Evolutionary conservation across 805 yeast species (phyloP), one percentile per base, ranked within the genome.

Genomic region (Lachancea mirantina): DNA sequence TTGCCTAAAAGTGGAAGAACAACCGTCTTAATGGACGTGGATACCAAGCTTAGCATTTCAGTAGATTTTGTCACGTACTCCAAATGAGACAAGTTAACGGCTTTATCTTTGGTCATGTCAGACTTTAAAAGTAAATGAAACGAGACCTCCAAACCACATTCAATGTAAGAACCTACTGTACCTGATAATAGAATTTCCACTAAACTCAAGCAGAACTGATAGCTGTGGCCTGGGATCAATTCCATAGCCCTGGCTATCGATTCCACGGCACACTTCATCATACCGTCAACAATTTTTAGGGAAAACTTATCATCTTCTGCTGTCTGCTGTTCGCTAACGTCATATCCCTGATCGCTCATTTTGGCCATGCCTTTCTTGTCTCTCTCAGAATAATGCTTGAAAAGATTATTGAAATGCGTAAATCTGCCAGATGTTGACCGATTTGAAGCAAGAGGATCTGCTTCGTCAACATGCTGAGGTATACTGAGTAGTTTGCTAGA

Each of bases 241-340:
- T 85, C 95, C 47, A 84, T 68, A 3, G 80, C 65, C 50, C 96
- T 67, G 2, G 88, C 79, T 4, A 85, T 64, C 1, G 88, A 70
- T 57, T 87, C 96, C 21, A 84, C 79, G 6, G 78, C 70, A 11
- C 82, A 72, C 43, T 76, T 78, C 24, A 85, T 61, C 36, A 84
- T 70, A 3, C 66, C 61, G 42, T 84, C 88, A 2, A 83, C 76
- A 16, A 65, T 60, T 10, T 59, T 46, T 5, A 78, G 50, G 19
- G 57, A 52, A 24, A 68, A 50, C 19, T 51, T 50, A 3, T 37
- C 35, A 17, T 42, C 52, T 13, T 32, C 30, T 16, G n/a, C n/a
- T 13, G 25, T 30, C 13, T 8, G 32, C 9, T 27, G 36, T 14
- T 44, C 31, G 18, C 30, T 31, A 15, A 13, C 22, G 11, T 35